Evolutionary conservation across 1,284 basidiomycete genomes (phyloP), one percentile per base, ranked within the genome.

Genomic region (Anthracocystis walkeri): DNA sequence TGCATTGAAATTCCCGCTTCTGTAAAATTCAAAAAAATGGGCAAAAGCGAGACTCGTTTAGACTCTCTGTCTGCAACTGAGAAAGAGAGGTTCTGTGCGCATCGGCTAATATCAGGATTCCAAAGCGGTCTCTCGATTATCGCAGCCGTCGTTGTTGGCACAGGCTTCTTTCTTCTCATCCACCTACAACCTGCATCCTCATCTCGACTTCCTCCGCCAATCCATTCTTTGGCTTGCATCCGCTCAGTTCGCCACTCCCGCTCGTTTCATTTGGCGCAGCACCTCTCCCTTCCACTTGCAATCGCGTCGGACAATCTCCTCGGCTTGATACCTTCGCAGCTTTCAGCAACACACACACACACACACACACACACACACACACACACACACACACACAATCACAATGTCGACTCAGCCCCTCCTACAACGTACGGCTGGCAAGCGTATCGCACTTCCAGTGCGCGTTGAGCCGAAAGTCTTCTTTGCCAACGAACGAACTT

Each of bases 341-440:
- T 38, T 38, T 38, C 35, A 38, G 10, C 35, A 38, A 38, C 31
- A n/a, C n/a, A 21, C 41, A 23, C 41, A 55, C 20, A 52, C 11
- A 49, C 16, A 35, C 35, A 23, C 16, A 53, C 23, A 49, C 11
- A 49, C 16, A 35, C 35, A 23, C 16, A 53, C 23, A 38, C 31
- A n/a, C n/a, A 21, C 41, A 23, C 41, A 55, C 20, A 52, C 11
- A 49, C 16, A 35, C 35, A 23, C 16, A 53, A 18, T 31, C 55
- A 71, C 38, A 67, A 97, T 97, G 97, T 99, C 96, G 20, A 97
- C 95, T 60, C 97, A 98, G 86, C 97, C 97, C 21, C 90, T 99
- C 51, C 92, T 99, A 51, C 96, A 99, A 87, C 91, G 97, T 67
- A 97, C 95, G 18, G 93, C 94, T 3, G 82, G 82, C 53, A 85